Conservation (phyloP, 345 rosid species). For the Ceriops tagal region DNA sequence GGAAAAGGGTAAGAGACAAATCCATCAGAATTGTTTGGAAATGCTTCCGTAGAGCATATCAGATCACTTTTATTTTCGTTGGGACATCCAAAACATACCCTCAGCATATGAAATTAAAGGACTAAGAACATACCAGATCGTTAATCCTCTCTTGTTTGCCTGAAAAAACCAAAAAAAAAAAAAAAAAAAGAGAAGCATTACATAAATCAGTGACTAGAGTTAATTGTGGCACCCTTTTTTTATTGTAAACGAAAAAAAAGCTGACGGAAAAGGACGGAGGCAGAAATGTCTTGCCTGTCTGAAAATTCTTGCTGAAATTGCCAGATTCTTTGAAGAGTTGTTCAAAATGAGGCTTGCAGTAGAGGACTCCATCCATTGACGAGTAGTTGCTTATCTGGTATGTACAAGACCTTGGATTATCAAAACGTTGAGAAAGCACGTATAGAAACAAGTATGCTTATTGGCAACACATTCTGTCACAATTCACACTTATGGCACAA, state of each 20-base stretch:
- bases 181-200: neutral
- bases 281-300: constrained; percentile 40
- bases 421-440: too few species aligned
- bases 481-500: too few species aligned
- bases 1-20: neutral
- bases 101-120: neutral
- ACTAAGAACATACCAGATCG: constrained; percentile 49
- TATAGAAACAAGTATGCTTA: too few species aligned
- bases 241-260: neutral
- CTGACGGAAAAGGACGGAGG: neutral
- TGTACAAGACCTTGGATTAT: neutral
- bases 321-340: constrained; percentile 99
- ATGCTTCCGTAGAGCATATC: neutral
- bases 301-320: constrained; percentile 95
- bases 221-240: neutral
- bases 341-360: constrained; percentile 95
- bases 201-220: neutral
- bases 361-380: constrained; percentile 97
- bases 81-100: constrained; percentile 1
- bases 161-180: constrained; percentile 13
- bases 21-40: neutral
- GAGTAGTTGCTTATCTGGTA: constrained; percentile 94
- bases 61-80: neutral
- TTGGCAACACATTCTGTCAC: too few species aligned
- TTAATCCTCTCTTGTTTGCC: constrained; percentile 24